Base-by-base conservation (phyloP, 2,329 filamentous ascomycete species). In the Fusarium tricinctum region DNA sequence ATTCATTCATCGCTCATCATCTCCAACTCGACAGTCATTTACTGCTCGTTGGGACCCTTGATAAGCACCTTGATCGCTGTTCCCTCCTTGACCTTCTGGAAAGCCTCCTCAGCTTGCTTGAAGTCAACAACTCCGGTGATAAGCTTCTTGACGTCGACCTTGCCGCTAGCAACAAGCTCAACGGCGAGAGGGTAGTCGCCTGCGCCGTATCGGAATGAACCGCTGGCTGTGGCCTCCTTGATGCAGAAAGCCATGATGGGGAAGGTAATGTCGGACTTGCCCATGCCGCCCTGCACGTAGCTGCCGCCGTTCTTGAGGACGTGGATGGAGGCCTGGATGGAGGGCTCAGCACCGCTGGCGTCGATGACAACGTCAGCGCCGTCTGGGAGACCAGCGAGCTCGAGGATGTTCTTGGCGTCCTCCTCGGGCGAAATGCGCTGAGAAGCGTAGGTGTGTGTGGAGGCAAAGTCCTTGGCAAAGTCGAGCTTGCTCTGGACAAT, bases 241-340 rank as follows among this genome's bases (percentile, higher is more conserved):
- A 90, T 86, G 78, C 94, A 97, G 76, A 97, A 85, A 7, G 92
- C 91, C 87, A 95, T 92, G 78, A 98, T 97, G 51, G 95, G 95
- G 83, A 97, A 97, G 10, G 81, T 92, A 78, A 97, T 94, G 75
- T 97, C 92, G 39, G 89, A 80, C 77, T 91, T 92, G 75, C 95
- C 95, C 93, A 97, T 97, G 56, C 94, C 94, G 62, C 90, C 93
- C 81, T 97, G 93, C 10, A 97, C 90, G 74, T 93, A 95, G 17
- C 86, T 90, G 32, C 92, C 92, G 57, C 92, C 92, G 46, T 84
- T 84, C 67, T 89, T 86, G 26, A 94, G 86, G 20, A 86, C 85
- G 79, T 94, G 90, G 73, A 95, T 86, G 33, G 86, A 87, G 0
- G 91, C 86, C 81, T 94, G 92, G 73, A 95, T 93, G 12, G 89